Conservation (phyloP, 129 eudicot species). For the Silybum marianum region DNA sequence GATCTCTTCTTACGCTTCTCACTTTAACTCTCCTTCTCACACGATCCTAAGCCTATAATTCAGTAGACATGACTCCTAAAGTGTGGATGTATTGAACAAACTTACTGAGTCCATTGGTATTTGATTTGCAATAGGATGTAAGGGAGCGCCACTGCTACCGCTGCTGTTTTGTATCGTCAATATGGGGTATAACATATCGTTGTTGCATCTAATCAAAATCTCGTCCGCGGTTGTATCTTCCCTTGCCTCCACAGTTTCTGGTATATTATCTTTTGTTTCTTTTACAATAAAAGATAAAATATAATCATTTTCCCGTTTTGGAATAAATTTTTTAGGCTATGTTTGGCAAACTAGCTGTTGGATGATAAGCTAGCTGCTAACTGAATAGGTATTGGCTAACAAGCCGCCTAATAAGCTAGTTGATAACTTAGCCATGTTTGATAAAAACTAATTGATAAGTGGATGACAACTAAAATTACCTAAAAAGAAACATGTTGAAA, state of each 20-base stretch:
- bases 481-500: not conserved
- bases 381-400: not conserved
- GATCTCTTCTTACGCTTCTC: no score
- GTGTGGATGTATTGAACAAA: not conserved
- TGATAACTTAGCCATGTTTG: not conserved
- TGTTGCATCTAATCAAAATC: slow-evolving; percentile 87
- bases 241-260: slow-evolving; percentile 88
- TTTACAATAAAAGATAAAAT: not conserved
- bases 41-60: no score
- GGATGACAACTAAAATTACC: not conserved
- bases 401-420: not conserved
- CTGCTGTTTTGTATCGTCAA: slow-evolving; percentile 77
- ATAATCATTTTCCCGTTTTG: not conserved
- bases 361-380: not conserved
- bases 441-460: not conserved
- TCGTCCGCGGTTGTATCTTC: slow-evolving; percentile 92
- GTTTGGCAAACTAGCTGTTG: not conserved
- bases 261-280: slow-evolving; percentile 34
- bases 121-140: slow-evolving; percentile 62
- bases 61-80: no score
- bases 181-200: slow-evolving; percentile 91
- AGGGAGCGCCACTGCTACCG: slow-evolving; percentile 93
- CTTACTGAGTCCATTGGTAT: not conserved
- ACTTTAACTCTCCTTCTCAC: no score
- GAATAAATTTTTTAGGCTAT: not conserved